Evolutionary conservation across 2,329 filamentous ascomycete species (phyloP), one percentile per base, ranked within the genome.

Genomic region (Curvularia spicifera): DNA sequence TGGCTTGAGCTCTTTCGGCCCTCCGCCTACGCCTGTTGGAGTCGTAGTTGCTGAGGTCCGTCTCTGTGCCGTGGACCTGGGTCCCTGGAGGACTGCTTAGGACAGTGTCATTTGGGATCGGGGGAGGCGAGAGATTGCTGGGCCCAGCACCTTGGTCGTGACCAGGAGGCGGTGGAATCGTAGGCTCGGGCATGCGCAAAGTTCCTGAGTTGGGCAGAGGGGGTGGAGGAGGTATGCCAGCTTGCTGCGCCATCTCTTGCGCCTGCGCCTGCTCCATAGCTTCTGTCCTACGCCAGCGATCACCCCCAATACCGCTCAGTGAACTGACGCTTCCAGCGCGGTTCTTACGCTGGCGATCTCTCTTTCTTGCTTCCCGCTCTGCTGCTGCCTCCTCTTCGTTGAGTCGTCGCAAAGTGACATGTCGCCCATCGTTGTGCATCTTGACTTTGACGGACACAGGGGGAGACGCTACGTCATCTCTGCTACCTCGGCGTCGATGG

Each of bases 381-480:
- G 84, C 85, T 9, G 84, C 84, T 13, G 85, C 85, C 78, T 88
- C 86, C 74, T 87, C 83, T 66, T 87, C 84, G 10, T 84, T 86
- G 26, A 89, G 76, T 12, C 85, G 79, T 28, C 86, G 80, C 7
- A 89, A 78, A 2, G 87, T 89, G 35, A 89, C 85, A 66, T 87
- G 84, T 7, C 85, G 81, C 24, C 85, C 85, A 62, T 88, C 85
- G 57, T 84, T 83, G 72, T 88, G 85, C 82, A 88, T 86, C 69
- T 87, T 87, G 42, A 89, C 82, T 71, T 88, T 87, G 54, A 89
- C 82, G 29, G 83, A 86, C 46, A 88, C 84, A 2, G 85, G 85
- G n/a, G 85, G 85, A 0, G 84, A 85, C 24, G 79, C 79, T 29
- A 82, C 75, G 59, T 79, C 79, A 44, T 81, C 78, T 53, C 61